Evolutionary conservation across 2,329 filamentous ascomycete species (phyloP).

Genomic region (Ceratocystiopsis sp.): DNA sequence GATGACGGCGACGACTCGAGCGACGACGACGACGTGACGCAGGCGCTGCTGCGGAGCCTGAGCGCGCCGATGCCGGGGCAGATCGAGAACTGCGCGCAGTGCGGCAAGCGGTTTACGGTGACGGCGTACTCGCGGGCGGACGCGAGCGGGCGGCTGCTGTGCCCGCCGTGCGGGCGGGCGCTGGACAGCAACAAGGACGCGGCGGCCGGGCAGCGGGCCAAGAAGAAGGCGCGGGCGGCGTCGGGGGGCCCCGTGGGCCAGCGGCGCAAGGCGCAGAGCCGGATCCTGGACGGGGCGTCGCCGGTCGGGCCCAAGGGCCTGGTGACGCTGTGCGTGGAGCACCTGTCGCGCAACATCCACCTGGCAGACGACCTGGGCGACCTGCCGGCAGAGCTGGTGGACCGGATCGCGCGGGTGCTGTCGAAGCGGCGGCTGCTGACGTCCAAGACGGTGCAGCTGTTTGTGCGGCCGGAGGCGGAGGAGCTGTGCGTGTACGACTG

Average conservation of each 20-base stretch:
- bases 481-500: conserved; percentile 40
- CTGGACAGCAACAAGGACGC: conserved; percentile 46
- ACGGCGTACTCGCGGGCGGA: conserved; percentile 75
- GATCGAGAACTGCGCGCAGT: conserved; percentile 73
- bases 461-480: conserved; percentile 34
- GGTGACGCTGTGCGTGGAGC: conserved; percentile 46
- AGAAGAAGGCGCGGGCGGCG: conserved; percentile 29
- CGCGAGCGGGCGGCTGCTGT: conserved; percentile 62
- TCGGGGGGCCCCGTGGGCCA: conserved; percentile 35
- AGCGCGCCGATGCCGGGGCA: conserved; percentile 56
- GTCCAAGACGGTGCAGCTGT: conserved; percentile 36
- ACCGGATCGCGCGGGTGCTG: conserved; percentile 41
- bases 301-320: conserved; percentile 51
- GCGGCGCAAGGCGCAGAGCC: conserved; percentile 65
- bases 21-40: conserved; percentile 33
- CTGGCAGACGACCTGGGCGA: conserved; percentile 46
- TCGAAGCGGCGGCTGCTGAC: conserved; percentile 42
- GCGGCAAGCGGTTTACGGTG: conserved; percentile 78
- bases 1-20: conserved; percentile 25
- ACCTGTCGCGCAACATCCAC: conserved; percentile 43
- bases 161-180: conserved; percentile 63
- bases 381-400: conserved; percentile 35
- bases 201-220: conserved; percentile 21
- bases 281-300: conserved; percentile 60
- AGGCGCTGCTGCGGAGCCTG: conserved; percentile 28